Evolutionary conservation across 164 flowering plant species (phyloP), one percentile per base, ranked within the genome.

Genomic region (Aristolochia californica): DNA sequence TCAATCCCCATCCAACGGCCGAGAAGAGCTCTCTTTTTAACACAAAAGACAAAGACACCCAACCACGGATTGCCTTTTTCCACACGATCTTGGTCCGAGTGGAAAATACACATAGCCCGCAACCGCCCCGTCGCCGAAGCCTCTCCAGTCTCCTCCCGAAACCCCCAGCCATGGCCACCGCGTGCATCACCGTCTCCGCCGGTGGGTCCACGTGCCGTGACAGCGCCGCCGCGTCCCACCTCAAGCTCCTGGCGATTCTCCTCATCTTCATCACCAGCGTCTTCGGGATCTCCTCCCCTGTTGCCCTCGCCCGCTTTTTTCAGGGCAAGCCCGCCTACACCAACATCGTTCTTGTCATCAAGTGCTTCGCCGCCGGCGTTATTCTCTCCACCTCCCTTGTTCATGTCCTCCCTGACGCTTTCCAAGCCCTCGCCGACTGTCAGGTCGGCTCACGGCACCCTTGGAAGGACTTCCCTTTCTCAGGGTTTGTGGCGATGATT

Each of bases 301-400:
- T 83, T 2, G 8, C 80, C 13, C 79, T 85, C 10, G 83, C 94
- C 1, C 75, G 78, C 0, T 28, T 57, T 2, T 82, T 85, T 62
- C 83, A 78, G 5, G 83, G 83, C 40, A 75, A 76, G 28, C 78
- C 87, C 17, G 21, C 30, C 2, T 80, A 81, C 71, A 81, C 79
- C 57, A 75, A 73, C 51, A 77, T 75, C 1, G 50, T 66, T 0
- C 70, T 83, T 0, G 5, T 78, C n/a, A 80, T 85, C 74, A 85
- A 85, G 70, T 83, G 89, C 77, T 85, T 83, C 73, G 94, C 94
- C 11, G 94, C 94, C 26, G 94, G 94, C 1, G 94, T 85, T 3
- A 83, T 85, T 26, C 80, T 85, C 48, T 77, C 89, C 50, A 85
- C 93, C 50, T 81, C 89, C 13, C 78, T 85, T 20, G 89, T 85